Base-by-base conservation (phyloP, 2,329 filamentous ascomycete genomes). In the Pseudogymnoascus sp. region DNA sequence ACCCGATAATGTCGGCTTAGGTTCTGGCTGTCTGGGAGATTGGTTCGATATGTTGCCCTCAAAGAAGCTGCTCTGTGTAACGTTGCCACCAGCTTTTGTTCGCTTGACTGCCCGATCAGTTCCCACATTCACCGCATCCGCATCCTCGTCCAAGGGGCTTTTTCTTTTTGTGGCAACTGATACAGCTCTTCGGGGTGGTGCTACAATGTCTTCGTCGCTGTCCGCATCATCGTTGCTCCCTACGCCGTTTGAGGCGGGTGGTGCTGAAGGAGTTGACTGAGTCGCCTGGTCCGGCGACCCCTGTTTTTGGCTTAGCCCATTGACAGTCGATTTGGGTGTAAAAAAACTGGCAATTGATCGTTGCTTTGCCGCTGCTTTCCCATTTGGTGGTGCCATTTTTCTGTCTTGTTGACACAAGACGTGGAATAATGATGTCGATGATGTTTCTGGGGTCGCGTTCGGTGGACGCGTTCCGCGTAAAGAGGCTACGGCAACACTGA, bases 311-410 rank as follows among this genome's bases (percentile, higher is more conserved):
- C 68, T 59, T 59, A 78, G 69, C 64, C 77, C 78, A 73, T 81
- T 82, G 71, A 76, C 73, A 11, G 83, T 77, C 67, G 76, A 65
- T 64, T 82, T 87, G 13, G 85, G 85, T 0, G 86, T 83, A 73
- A 96, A 96, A 76, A 96, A 96, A 72, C 86, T 93, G 2, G 91
- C 95, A 65, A 97, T 87, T 0, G 91, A 90, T 68, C 88, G 84
- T 72, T 97, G 91, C 70, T 88, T 90, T 64, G 70, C 69, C 40
- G 14, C 59, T 67, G 69, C 63, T 19, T 68, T 65, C 37, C 67
- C 16, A 10, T 53, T 66, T 29, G 68, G 61, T 59, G 71, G 72
- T 13, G 47, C 65, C 70, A 73, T 72, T 42, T 65, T 68, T 33
- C 19, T 38, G 14, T 40, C 35, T 19, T 61, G 59, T 61, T 40